Percentiles rank a stretch among this genome's conserved stretches.
These are phyloP conservation scores for Dryas integrifolia DNA, from an alignment of 331 rosid species.

Conservation along the genomic window DNA sequence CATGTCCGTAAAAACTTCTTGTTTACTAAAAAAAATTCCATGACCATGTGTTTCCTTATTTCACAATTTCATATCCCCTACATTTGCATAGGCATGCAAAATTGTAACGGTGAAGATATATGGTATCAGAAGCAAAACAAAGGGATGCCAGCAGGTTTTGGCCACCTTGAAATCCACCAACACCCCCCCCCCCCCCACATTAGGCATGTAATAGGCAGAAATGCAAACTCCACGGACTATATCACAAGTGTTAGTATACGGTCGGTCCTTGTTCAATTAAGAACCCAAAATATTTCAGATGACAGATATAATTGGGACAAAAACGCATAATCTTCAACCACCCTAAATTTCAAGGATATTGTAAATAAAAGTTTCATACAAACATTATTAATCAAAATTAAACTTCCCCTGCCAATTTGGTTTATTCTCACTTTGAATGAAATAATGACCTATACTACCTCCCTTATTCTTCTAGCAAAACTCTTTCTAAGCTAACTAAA, in stretches of 20 bases:
- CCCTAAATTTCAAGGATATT: not conserved
- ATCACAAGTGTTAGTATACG: not conserved
- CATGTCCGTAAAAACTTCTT: not conserved
- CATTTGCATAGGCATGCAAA: not conserved
- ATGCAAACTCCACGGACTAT: not conserved
- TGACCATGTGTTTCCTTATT: not conserved
- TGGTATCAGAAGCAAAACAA: not conserved
- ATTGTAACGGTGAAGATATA: not conserved
- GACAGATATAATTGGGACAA: not conserved
- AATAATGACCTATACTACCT: not conserved
- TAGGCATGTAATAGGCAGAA: not conserved
- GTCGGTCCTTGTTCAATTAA: not conserved
- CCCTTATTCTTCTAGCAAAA: not conserved
- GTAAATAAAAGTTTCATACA: not conserved
- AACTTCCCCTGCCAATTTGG: not conserved
- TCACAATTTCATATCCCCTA: not conserved
- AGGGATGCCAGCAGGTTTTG: not conserved
- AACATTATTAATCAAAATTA: not conserved
- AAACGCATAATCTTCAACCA: not conserved
- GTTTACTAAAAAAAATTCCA: not conserved
- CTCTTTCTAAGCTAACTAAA: not conserved
- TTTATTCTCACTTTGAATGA: not conserved
- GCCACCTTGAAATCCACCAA: conserved; percentile 5
- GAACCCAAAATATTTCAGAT: not conserved
- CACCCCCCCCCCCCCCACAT: not conserved